Evolutionary conservation across 2,329 filamentous ascomycete species (phyloP).

Genomic region (Amauroascus niger): DNA sequence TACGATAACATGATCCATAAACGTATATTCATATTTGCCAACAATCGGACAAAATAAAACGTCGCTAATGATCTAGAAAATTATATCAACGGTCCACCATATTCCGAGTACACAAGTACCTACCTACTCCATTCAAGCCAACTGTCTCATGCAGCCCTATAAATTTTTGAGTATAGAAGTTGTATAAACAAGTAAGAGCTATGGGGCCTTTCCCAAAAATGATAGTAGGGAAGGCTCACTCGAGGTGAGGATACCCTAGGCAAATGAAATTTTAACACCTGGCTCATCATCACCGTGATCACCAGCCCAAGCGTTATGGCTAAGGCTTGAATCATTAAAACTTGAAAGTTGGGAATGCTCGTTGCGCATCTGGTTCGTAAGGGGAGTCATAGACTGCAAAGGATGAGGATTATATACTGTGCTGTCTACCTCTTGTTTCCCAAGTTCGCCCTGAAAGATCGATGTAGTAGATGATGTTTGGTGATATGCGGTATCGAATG

Average conservation of each 20-base stretch:
- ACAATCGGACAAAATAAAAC: not conserved
- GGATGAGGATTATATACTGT: not conserved
- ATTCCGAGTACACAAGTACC: not conserved
- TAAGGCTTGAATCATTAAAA: constrained; percentile 6
- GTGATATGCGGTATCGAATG: constrained; percentile 57
- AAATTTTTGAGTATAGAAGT: not conserved
- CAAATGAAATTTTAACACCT: constrained; percentile 75
- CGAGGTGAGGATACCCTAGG: constrained; percentile 33
- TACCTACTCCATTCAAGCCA: not conserved
- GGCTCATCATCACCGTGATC: constrained; percentile 60
- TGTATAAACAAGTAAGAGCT: constrained; percentile 4
- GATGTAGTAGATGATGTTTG: constrained; percentile 21
- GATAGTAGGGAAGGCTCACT: constrained; percentile 7
- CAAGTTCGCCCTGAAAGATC: not conserved
- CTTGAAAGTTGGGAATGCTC: not conserved
- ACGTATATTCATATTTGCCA: not conserved
- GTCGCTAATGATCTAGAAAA: not conserved
- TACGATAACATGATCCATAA: not conserved
- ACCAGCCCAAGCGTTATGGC: constrained; percentile 59
- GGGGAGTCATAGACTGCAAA: not conserved
- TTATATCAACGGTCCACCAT: not conserved
- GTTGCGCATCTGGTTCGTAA: not conserved
- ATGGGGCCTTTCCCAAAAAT: not conserved
- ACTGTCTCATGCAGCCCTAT: not conserved
- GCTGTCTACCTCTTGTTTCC: not conserved